These are phyloP conservation scores for Diaporthe sp. DNA, from an alignment of 2,329 filamentous ascomycete species.

Conservation along the genomic window DNA sequence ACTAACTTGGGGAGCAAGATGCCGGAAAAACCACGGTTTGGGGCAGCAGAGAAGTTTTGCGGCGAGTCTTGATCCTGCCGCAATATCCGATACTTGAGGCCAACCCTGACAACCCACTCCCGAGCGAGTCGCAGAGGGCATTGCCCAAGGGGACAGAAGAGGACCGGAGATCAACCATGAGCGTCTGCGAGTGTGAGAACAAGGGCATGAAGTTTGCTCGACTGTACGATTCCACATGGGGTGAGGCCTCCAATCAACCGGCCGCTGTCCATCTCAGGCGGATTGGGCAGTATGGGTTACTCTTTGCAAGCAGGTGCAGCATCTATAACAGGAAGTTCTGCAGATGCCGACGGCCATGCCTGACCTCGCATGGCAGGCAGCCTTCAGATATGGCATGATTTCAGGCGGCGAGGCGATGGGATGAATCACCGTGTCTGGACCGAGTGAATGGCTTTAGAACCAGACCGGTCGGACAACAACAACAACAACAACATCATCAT, in stretches of 20 bases:
- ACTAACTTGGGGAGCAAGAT: background rate
- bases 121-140: background rate
- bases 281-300: background rate
- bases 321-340: background rate
- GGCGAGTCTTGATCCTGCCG: background rate
- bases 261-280: background rate
- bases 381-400: background rate
- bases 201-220: background rate
- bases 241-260: background rate
- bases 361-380: constrained; percentile 10
- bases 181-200: background rate
- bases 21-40: background rate
- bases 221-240: background rate
- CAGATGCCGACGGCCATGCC: background rate
- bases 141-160: background rate
- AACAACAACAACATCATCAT: background rate
- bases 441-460: background rate
- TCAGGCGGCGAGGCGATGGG: background rate
- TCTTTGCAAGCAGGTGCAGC: background rate
- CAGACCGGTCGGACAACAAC: background rate
- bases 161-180: background rate
- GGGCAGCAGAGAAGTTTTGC: background rate
- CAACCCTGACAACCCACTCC: background rate
- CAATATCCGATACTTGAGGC: background rate
- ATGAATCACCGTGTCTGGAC: background rate